A percentile compares a stretch with the other conserved stretches of the same genome.
phyloP scores from a whole-genome alignment of 1,284 basidiomycete genomes.

The Inonotus hispidus region DNA sequence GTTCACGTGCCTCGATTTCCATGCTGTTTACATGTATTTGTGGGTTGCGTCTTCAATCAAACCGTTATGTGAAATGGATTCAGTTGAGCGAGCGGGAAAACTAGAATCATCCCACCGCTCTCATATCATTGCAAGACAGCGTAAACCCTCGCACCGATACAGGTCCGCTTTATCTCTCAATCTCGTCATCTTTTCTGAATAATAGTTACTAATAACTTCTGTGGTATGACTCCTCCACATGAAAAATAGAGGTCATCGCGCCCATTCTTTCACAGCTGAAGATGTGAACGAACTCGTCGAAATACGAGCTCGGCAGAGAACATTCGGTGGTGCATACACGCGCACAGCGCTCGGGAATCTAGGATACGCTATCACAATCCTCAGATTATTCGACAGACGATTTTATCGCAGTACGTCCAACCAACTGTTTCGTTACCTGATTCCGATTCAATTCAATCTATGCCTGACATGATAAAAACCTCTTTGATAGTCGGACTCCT shows the following conservation, averaged over 20 bases:
- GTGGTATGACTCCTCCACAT: neutral
- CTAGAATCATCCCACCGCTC: neutral
- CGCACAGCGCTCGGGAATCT: constrained; percentile 71
- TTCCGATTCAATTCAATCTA: no score
- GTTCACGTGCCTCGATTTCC: no score
- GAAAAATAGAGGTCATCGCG: constrained; percentile 50
- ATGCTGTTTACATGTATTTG: no score
- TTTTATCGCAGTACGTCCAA: constrained; percentile 60
- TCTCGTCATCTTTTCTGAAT: neutral
- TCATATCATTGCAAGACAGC: neutral
- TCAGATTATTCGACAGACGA: constrained; percentile 68
- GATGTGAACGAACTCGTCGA: constrained; percentile 68
- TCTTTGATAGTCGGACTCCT: constrained; percentile 60
- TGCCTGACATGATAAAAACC: constrained; percentile 1
- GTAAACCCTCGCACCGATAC: neutral
- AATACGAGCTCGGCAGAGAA: constrained; percentile 71
- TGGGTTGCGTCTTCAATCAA: no score
- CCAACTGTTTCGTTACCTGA: constrained; percentile 14
- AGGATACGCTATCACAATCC: constrained; percentile 67
- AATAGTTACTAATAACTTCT: neutral
- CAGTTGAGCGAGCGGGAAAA: neutral
- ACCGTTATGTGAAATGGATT: neutral
- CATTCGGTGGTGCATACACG: constrained; percentile 77
- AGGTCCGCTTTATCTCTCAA: neutral
- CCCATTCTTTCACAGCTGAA: constrained; percentile 48